A percentile compares a stretch with the other conserved stretches of the same genome.
Evolutionary conservation across 441 rosid genomes (phyloP).

Genomic region (Pelargonium australe): DNA sequence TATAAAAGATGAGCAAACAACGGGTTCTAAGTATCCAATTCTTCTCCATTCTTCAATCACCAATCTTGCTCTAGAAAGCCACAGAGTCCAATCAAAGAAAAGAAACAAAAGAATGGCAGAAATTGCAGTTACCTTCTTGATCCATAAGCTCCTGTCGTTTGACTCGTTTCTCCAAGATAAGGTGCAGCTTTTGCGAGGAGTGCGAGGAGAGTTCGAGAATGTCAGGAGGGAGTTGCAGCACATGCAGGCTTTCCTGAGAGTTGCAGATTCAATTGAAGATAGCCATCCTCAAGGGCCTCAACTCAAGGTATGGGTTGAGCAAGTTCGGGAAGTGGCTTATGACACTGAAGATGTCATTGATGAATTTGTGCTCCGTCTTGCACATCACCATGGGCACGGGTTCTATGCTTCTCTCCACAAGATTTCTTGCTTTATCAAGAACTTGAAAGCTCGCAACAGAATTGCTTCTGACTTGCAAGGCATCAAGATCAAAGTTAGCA

Average conservation of each 20-base stretch:
- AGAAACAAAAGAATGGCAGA: conserved; percentile 36
- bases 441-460: conserved; percentile 29
- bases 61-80: background rate
- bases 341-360: conserved; percentile 47
- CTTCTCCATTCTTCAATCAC: background rate
- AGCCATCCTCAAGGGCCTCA: conserved; percentile 23
- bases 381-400: conserved; percentile 17
- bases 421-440: conserved; percentile 22
- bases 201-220: conserved; percentile 25
- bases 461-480: conserved; percentile 25
- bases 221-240: conserved; percentile 31
- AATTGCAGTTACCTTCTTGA: conserved; percentile 31
- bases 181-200: conserved; percentile 21
- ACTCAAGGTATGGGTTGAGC: conserved; percentile 39
- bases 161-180: conserved; percentile 17
- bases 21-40: background rate
- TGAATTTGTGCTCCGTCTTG: conserved; percentile 29
- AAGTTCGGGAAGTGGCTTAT: conserved; percentile 34
- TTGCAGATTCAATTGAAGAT: conserved; percentile 32
- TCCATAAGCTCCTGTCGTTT: conserved; percentile 20
- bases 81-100: too few species aligned
- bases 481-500: conserved; percentile 22
- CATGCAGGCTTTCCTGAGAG: conserved; percentile 31
- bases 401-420: conserved; percentile 17
- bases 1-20: background rate